Base-by-base conservation (phyloP, 441 rosid species). In the Cnidoscolus chayamansa region DNA sequence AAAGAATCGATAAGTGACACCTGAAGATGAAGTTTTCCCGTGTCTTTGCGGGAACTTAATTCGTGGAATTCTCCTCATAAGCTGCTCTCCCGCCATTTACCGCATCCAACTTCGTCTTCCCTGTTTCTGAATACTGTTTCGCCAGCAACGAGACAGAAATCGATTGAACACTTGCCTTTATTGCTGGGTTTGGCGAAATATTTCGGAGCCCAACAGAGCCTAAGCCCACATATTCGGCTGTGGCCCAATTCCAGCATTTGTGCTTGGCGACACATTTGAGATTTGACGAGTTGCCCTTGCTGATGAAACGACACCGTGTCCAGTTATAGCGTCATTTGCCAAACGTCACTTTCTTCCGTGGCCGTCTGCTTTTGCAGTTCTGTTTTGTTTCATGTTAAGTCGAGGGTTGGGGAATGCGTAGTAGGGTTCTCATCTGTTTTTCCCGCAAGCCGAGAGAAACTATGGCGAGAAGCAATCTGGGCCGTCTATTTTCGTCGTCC, bases 21-120 rank as follows among this genome's bases (percentile, higher is more conserved):
- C 88, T 70, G 89, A 70, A 2, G 77, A 3, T 11, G 88, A 71
- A 15, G 85, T 60, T 25, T 74, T 55, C 3, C 83, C 72, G 71
- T 84, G 89, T 70, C 92, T 77, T 73, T 84, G 81, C 47, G 96
- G 93, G 75, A 88, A 90, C 77, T 86, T 88, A 76, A 90, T 90
- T 15, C 89, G 86, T 13, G 92, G 88, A 76, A 88, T 82, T 85
- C 92, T 84, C 88, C 78, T 90, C 86, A 85, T 68, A 54, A 67
- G 71, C 76, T 75, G 77, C 69, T 72, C 77, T 74, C 45, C 74
- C 43, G 74, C 78, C 76, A 40, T 65, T 61, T 19, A 3, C 0
- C 63, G 13, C 45, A 9, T 50, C 74, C 48, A 43, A 79, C 71
- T 70, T 8, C 3, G 43, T 56, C 10, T 74, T 16, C 50, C 37